Conservation (phyloP, 176 grass and related monocot species). For the Chloris gayana region DNA sequence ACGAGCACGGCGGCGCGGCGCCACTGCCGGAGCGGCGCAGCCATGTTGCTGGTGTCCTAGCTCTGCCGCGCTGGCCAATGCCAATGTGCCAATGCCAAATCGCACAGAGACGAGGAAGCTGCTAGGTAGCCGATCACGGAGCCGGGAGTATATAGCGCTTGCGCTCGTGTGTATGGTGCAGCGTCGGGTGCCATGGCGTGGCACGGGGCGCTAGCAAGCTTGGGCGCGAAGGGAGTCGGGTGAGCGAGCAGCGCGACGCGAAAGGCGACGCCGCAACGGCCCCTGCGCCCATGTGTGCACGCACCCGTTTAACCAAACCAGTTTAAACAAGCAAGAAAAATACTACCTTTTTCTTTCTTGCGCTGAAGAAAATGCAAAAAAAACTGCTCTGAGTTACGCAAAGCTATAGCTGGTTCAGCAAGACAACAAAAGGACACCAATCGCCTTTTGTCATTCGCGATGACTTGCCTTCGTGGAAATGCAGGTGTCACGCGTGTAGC, state of each 20-base stretch:
- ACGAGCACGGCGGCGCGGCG: not conserved
- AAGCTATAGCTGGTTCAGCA: not conserved
- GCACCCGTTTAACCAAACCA: constrained; percentile 3
- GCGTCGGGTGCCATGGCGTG: not conserved
- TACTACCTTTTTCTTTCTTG: not conserved
- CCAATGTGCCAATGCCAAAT: not conserved
- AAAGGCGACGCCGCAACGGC: constrained; percentile 60
- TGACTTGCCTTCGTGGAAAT: not conserved
- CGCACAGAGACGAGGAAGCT: not conserved
- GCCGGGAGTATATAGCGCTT: not conserved
- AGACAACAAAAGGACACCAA: constrained; percentile 1
- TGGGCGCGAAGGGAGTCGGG: constrained; percentile 66
- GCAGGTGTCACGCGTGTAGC: not conserved
- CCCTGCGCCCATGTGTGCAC: not conserved
- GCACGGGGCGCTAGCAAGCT: constrained; percentile 19
- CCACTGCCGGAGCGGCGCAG: constrained; percentile 21
- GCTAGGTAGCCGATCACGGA: not conserved
- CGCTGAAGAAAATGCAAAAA: not conserved
- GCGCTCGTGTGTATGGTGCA: not conserved
- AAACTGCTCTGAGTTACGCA: not conserved
- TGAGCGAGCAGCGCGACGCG: constrained; percentile 32
- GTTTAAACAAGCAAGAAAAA: not conserved
- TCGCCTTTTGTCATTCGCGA: not conserved
- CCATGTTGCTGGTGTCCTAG: constrained; percentile 11
- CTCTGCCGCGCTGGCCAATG: no score